A percentile compares a stretch with the other conserved stretches of the same genome.
Conservation (phyloP, 306 rosid species). For the Cyclanthera cordifolia region DNA sequence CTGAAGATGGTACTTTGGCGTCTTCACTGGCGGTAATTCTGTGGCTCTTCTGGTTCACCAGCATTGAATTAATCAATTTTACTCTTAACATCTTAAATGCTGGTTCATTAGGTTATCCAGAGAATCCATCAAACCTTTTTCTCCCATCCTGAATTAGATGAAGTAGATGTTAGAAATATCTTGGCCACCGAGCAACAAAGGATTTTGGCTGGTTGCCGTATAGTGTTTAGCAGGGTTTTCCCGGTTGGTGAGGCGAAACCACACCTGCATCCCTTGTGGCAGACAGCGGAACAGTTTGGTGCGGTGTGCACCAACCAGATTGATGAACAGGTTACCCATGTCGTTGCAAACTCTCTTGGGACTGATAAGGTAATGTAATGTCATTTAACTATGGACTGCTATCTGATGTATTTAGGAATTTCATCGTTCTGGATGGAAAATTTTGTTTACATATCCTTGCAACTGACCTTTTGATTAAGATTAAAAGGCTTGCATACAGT, state of each 20-base stretch:
- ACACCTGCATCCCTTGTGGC: constrained; percentile 90
- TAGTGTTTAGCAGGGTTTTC: constrained; percentile 89
- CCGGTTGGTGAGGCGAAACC: constrained; percentile 88
- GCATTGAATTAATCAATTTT: constrained; percentile 8
- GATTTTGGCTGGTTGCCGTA: constrained; percentile 75
- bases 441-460: background rate
- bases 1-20: constrained; percentile 85
- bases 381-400: too few relatives aligned
- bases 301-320: constrained; percentile 75
- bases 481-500: too few relatives aligned
- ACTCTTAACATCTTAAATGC: constrained; percentile 19
- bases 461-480: background rate
- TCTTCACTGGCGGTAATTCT: constrained; percentile 69
- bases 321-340: constrained; percentile 94
- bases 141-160: constrained; percentile 58
- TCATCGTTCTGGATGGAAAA: background rate
- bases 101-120: constrained; percentile 61
- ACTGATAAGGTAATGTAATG: constrained; percentile 89
- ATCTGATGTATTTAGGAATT: background rate
- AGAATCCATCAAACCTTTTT: constrained; percentile 71
- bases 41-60: background rate
- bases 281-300: constrained; percentile 94
- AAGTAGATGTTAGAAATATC: constrained; percentile 88
- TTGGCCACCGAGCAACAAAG: constrained; percentile 73
- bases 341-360: constrained; percentile 79